Evolutionary conservation across 1,284 basidiomycete species (phyloP).

Genomic region (Sanghuangporus baumii): DNA sequence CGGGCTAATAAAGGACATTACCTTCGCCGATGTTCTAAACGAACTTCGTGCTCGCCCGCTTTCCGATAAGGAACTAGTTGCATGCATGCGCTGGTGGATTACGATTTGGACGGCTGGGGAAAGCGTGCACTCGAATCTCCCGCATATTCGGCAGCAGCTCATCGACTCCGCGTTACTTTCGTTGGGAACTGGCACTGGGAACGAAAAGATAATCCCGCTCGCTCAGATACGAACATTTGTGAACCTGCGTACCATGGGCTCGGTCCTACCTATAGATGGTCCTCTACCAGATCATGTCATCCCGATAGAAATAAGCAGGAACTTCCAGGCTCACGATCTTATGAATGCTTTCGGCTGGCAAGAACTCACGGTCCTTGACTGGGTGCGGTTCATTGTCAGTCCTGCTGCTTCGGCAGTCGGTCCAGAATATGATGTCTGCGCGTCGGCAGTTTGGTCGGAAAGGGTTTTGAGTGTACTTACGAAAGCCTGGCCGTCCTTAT

Average conservation of each 20-base stretch:
- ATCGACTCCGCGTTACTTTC: slow-evolving; percentile 67
- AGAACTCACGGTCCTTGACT: slow-evolving; percentile 75
- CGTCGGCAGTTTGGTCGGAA: slow-evolving; percentile 78
- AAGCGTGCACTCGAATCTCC: slow-evolving; percentile 31
- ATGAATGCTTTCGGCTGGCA: slow-evolving; percentile 69
- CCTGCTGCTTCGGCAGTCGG: slow-evolving; percentile 36
- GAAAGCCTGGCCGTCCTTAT: slow-evolving; percentile 72
- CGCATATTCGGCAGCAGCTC: slow-evolving; percentile 53
- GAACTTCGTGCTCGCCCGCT: slow-evolving; percentile 78
- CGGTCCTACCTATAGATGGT: slow-evolving; percentile 72
- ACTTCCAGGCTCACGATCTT: slow-evolving; percentile 56
- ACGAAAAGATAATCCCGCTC: slow-evolving; percentile 62
- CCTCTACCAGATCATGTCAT: slow-evolving; percentile 79
- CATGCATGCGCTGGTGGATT: slow-evolving; percentile 91
- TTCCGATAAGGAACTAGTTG: slow-evolving; percentile 68
- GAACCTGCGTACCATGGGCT: slow-evolving; percentile 57
- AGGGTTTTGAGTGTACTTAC: slow-evolving; percentile 69
- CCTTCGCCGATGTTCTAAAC: slow-evolving; percentile 80
- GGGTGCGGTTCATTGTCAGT: slow-evolving; percentile 63
- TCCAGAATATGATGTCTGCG: slow-evolving; percentile 60
- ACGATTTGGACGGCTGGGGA: slow-evolving; percentile 50
- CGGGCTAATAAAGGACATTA: slow-evolving; percentile 76
- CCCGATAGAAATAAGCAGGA: slow-evolving; percentile 63
- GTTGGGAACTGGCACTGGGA: slow-evolving; percentile 31
- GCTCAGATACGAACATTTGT: slow-evolving; percentile 69